Evolutionary conservation across 352 stramenopile species (phyloP).

Genomic region (Phytopythium kandeliae): DNA sequence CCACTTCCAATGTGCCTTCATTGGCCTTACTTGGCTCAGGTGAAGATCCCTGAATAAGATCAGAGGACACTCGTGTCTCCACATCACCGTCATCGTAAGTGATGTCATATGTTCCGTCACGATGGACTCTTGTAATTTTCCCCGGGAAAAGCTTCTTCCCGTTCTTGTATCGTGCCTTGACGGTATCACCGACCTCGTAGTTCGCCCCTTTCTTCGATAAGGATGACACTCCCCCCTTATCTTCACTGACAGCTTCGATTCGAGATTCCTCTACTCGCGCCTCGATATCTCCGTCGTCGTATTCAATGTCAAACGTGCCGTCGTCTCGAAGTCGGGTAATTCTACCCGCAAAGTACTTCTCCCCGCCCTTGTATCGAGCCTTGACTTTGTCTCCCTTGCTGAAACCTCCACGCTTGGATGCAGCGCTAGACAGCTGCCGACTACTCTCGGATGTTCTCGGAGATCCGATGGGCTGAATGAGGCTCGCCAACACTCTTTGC

Average conservation of each 20-base stretch:
- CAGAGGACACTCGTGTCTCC: slow-evolving; percentile 24
- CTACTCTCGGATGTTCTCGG: slow-evolving; percentile 16
- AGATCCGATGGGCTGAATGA: slow-evolving; percentile 10
- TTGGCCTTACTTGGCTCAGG: background rate
- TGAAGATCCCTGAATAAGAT: slow-evolving; percentile 13
- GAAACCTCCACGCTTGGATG: slow-evolving; percentile 9
- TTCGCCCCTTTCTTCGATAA: slow-evolving; percentile 5
- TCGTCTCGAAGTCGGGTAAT: slow-evolving; percentile 42
- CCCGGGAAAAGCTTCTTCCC: slow-evolving; percentile 34
- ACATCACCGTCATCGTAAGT: slow-evolving; percentile 55
- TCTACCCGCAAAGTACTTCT: slow-evolving; percentile 35
- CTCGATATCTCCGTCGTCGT: slow-evolving; percentile 37
- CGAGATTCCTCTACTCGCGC: slow-evolving; percentile 11
- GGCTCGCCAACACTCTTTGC: slow-evolving; percentile 15
- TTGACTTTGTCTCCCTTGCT: slow-evolving; percentile 35
- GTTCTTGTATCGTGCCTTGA: slow-evolving; percentile 40
- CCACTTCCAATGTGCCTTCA: background rate
- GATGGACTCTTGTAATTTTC: slow-evolving; percentile 34
- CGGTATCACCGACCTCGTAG: slow-evolving; percentile 17
- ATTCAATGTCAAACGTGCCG: slow-evolving; percentile 49
- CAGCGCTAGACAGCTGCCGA: background rate
- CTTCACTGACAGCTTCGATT: slow-evolving; percentile 10
- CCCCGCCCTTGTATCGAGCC: slow-evolving; percentile 35
- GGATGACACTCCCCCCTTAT: slow-evolving; percentile 5
- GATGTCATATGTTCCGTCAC: slow-evolving; percentile 67